Evolutionary conservation across 176 grass and related monocot species (phyloP), one percentile per base, ranked within the genome.

Genomic region (Carex parvula): DNA sequence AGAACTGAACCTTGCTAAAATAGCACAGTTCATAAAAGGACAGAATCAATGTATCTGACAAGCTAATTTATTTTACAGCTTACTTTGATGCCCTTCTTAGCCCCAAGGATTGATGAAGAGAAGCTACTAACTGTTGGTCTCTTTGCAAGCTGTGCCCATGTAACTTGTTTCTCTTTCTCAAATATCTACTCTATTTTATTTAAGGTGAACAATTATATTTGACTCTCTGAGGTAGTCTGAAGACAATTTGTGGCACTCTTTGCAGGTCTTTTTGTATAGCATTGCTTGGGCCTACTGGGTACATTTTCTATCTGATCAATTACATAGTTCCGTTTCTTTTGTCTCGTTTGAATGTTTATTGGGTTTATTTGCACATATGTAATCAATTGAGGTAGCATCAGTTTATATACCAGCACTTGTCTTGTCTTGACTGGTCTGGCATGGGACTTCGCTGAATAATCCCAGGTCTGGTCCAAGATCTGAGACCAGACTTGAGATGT

Each of bases 241-340:
- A 75, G 3, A 75, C 5, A 20, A 21, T 53, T 76, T 76, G 46
- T 54, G 4, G 73, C 6, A 86, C 64, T 21, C 69, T 21, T 83
- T 94, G 83, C 93, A 99, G 96, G 88, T 94, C 81, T 95, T 99
- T 84, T 85, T 99, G 18, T 95, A 95, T 70, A 85, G 91, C 81
- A 90, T 99, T 30, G 87, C 96, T 69, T 99, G 96, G 96, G 84
- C 93, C 32, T 99, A 87, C 60, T 95, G 93, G 96, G 95, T 98
- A 98, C 29, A 70, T 62, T 8, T 80, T 83, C 22, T 76, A 30
- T 53, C 29, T 79, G 15, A 26, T 60, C 7, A 55, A 44, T 56
- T 46, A 53, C 60, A 8, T 73, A 75, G 17, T 41, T 78, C 32
- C 4, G 30, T 64, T 30, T 52, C 54, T 79, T 17, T 48, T 79